Evolutionary conservation across 768 basidiomycete species (phyloP), one percentile per base, ranked within the genome.

Genomic region (Crepidotus variabilis): DNA sequence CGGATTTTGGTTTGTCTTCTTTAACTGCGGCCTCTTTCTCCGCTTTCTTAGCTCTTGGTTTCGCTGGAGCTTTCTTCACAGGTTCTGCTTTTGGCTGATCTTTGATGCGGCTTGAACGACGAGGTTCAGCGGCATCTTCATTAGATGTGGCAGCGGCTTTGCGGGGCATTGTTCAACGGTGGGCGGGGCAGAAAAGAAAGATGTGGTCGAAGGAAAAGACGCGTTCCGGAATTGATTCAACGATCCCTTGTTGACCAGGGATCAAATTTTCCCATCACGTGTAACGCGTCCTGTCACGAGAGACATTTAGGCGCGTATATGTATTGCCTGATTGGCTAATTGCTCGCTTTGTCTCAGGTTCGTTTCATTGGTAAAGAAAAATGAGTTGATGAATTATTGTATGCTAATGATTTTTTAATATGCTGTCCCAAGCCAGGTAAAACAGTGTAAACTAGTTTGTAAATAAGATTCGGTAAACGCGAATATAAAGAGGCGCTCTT

Each of bases 51-150:
- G 76, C 71, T 62, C 84, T 77, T 48, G 87, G 84, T 72, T 88
- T 89, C 6, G 83, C 76, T 21, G 79, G 75, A 47, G 81, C 71
- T 68, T 85, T 88, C 80, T 86, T 88, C 14, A 69, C 67, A 6
- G 74, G 69, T 39, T 68, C 84, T 1, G 72, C 67, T 69, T 85
- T 87, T 53, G 85, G 86, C 57, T 81, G 78, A 23, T 85, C 86
- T 70, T 89, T 89, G 73, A 90, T 88, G 64, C 88, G 85, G 32
- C 80, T 72, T 7, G 87, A 89, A 72, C 88, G 88, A 69, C 88
- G 87, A 35, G 87, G 87, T 65, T 75, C 77, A 5, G 70, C 56
- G 9, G 67, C 50, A 45, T 78, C 76, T 46, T 73, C 72, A 22
- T 75, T 71, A 51, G 74, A 67, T 47, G 80, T 61, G 50, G 78